These are phyloP conservation scores for Aleurites moluccanus DNA, from an alignment of 441 rosid genomes.

Conservation along the genomic window DNA sequence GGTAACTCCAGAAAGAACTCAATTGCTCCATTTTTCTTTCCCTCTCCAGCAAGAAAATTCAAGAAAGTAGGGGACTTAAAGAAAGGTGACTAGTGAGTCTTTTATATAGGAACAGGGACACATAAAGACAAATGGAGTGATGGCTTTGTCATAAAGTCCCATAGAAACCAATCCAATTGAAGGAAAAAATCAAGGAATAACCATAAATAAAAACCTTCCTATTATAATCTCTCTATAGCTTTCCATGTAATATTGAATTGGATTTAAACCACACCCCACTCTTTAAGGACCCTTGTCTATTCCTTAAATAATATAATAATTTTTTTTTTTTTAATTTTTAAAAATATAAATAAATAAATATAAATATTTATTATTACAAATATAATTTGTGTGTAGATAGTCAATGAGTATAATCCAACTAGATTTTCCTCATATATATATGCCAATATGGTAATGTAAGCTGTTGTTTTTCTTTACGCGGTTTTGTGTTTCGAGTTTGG, in stretches of 20 bases:
- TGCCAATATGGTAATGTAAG: background rate
- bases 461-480: conserved; percentile 35
- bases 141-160: conserved; percentile 25
- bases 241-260: conserved; percentile 23
- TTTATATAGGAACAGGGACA: conserved; percentile 44
- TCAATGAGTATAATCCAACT: conserved; percentile 25
- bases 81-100: conserved; percentile 21
- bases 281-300: conserved; percentile 53
- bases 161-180: conserved; percentile 38
- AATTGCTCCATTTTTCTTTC: conserved; percentile 62
- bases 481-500: conserved; percentile 10
- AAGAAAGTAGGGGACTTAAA: conserved; percentile 24
- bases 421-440: conserved; percentile 23
- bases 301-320: conserved; percentile 27
- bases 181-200: conserved; percentile 13
- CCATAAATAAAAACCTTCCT: conserved; percentile 35
- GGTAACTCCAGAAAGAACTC: conserved; percentile 61
- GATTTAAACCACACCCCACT: conserved; percentile 39
- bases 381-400: conserved; percentile 1
- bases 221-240: conserved; percentile 11
- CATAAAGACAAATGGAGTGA: conserved; percentile 35
- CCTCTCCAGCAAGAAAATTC: background rate
- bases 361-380: background rate
- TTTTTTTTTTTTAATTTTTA: background rate
- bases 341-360: conserved; percentile 9